Percentiles rank a stretch among this genome's conserved stretches.
Conservation (phyloP, 2,329 filamentous ascomycete species). For the Xylariaceae sp. region DNA sequence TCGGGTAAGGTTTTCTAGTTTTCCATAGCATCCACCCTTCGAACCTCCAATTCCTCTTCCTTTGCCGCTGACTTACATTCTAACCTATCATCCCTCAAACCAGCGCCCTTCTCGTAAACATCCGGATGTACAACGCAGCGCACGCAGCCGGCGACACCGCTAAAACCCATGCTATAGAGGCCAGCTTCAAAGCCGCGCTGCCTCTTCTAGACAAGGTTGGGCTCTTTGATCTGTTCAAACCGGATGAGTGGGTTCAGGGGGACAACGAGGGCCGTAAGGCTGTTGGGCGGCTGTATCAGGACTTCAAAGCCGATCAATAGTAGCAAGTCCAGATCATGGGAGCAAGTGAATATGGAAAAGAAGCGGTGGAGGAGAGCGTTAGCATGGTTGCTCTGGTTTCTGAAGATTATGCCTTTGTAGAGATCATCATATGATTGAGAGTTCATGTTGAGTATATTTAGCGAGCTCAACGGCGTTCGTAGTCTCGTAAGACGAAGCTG, state of each 20-base stretch:
- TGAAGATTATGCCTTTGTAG: too few species aligned
- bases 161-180: constrained; percentile 27
- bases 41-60: background rate
- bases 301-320: constrained; percentile 29
- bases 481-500: background rate
- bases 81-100: background rate
- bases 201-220: constrained; percentile 37
- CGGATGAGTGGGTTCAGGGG: constrained; percentile 38
- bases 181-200: constrained; percentile 32
- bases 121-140: constrained; percentile 37
- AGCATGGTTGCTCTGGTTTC: too few species aligned
- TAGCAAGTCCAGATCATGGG: background rate
- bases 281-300: constrained; percentile 34
- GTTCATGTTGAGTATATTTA: background rate
- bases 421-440: background rate
- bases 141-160: constrained; percentile 30
- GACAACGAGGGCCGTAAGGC: constrained; percentile 35
- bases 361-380: too few species aligned
- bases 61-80: background rate
- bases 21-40: too few species aligned
- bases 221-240: constrained; percentile 38
- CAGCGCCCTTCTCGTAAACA: constrained; percentile 38
- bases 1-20: constrained; percentile 38
- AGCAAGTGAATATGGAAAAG: too few species aligned
- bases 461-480: background rate